Evolutionary conservation across 345 rosid species (phyloP), one percentile per base, ranked within the genome.

Genomic region (Rhodamnia argentea): DNA sequence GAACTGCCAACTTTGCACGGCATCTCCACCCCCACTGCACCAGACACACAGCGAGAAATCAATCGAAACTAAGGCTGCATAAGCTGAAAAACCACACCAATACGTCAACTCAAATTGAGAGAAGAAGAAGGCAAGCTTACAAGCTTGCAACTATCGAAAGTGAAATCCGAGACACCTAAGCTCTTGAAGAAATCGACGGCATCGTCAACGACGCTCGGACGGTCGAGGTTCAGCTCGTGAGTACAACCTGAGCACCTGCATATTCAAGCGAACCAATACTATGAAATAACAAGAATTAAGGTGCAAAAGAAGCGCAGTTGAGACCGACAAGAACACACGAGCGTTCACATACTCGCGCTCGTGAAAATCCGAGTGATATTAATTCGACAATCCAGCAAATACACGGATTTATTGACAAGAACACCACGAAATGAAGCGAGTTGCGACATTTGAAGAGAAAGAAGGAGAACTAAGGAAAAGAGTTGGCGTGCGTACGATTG

Each of bases 21-120:
- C 98, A 96, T 83, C 98, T 91, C 99, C 98, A 97, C 86, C 93
- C 99, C 94, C 96, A 93, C 98, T 97, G 93, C 50, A 40, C 27
- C 56, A 89, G 55, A 22, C 83, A 85, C 10, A 82, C 44, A 64
- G 5, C 54, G 5, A 75, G 64, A 85, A 87, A 23, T 29, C 54
- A 40, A 86, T 84, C 82, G 87, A 87, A 88, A 82, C 42, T 56
- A 87, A 27, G 47, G 27, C 70, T 14, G 50, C 74, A 60, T 6
- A n/a, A 60, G 74, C 15, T 27, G 37, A 60, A 60, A 60, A 60
- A n/a, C 74, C 74, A n/a, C 74, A 60, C 20, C 74, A 27, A 60
- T 37, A 60, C 20, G 2, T 13, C 37, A 27, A n/a, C 74, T n/a
- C 18, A 27, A 60, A 76, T 76, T 22, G 52, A 56, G 32, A 47